phyloP scores from a whole-genome alignment of 176 grass and related monocot genomes.

The Saccharum spontaneum region DNA sequence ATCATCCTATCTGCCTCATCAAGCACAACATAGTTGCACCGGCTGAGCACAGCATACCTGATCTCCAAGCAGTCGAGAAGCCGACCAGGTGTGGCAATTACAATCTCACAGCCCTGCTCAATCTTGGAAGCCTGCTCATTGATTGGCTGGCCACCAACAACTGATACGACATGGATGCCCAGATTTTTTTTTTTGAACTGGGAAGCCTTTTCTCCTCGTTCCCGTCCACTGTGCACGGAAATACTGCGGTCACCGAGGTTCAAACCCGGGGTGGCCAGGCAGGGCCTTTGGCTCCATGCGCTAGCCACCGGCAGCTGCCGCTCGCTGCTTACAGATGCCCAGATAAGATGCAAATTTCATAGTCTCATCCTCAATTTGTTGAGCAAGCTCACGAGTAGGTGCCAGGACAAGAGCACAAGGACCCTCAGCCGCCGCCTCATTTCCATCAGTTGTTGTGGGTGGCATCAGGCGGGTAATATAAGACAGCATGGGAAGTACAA shows the following conservation, averaged over 20 bases:
- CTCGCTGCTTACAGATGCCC: too few species aligned
- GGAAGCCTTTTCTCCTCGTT: too few species aligned
- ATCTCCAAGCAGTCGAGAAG: conserved; percentile 91
- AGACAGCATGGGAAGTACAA: conserved; percentile 89
- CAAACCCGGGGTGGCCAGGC: too few species aligned
- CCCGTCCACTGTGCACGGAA: too few species aligned
- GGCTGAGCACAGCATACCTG: conserved; percentile 88
- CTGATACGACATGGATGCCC: conserved; percentile 90
- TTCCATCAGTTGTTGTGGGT: conserved; percentile 79
- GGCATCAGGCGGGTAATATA: conserved; percentile 76
- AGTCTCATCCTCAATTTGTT: conserved; percentile 97
- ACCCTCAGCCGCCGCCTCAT: conserved; percentile 71
- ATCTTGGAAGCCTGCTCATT: conserved; percentile 89
- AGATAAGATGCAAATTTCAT: conserved; percentile 93
- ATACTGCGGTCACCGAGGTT: too few species aligned
- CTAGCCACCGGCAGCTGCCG: too few species aligned
- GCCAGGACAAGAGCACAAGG: conserved; percentile 95
- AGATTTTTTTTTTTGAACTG: too few species aligned
- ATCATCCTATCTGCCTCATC: conserved; percentile 99
- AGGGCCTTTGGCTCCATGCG: too few species aligned
- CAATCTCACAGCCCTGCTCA: conserved; percentile 89
- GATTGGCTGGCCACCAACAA: conserved; percentile 91
- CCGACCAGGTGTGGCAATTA: conserved; percentile 89
- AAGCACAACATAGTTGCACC: conserved; percentile 95
- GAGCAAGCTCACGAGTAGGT: conserved; percentile 85